phyloP scores from a whole-genome alignment of 495 filamentous ascomycete species.

The Podospora appendiculata region DNA sequence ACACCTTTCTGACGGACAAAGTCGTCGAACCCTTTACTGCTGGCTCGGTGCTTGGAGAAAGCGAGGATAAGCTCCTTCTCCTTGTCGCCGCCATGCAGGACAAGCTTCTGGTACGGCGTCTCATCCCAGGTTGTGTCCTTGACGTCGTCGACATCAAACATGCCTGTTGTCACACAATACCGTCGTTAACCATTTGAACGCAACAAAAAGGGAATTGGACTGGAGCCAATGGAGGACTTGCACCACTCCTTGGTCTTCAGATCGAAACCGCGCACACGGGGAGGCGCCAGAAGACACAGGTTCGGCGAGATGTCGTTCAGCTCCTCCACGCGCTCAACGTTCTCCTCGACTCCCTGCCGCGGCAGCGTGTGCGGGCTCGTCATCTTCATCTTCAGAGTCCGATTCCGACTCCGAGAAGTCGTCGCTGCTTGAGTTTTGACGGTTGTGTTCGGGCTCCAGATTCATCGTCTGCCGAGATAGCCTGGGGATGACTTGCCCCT shows the following conservation, averaged over 20 bases:
- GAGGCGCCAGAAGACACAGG: constrained; percentile 21
- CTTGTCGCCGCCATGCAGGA: constrained; percentile 26
- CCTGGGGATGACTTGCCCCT: constrained; percentile 36
- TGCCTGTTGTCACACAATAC: no score
- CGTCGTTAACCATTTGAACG: no score
- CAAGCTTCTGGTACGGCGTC: constrained; percentile 41
- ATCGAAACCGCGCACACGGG: constrained; percentile 24
- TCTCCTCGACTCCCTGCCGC: neutral
- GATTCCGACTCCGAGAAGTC: neutral
- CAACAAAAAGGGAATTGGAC: no score
- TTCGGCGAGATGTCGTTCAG: neutral
- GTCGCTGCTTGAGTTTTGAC: neutral
- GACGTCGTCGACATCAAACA: constrained; percentile 7
- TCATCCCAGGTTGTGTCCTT: constrained; percentile 35
- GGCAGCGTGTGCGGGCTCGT: neutral
- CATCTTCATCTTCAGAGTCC: constrained; percentile 1
- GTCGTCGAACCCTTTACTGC: constrained; percentile 43
- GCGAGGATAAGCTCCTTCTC: constrained; percentile 39
- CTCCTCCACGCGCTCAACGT: neutral
- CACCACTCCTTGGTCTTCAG: constrained; percentile 27
- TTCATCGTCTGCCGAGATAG: constrained; percentile 2
- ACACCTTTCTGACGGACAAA: constrained; percentile 34
- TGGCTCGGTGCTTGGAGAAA: constrained; percentile 26
- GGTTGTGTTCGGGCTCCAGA: neutral
- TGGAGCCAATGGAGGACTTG: no score